phyloP scores from a whole-genome alignment of 192 early-diverging fungal species.

The Coemansia sp. region DNA sequence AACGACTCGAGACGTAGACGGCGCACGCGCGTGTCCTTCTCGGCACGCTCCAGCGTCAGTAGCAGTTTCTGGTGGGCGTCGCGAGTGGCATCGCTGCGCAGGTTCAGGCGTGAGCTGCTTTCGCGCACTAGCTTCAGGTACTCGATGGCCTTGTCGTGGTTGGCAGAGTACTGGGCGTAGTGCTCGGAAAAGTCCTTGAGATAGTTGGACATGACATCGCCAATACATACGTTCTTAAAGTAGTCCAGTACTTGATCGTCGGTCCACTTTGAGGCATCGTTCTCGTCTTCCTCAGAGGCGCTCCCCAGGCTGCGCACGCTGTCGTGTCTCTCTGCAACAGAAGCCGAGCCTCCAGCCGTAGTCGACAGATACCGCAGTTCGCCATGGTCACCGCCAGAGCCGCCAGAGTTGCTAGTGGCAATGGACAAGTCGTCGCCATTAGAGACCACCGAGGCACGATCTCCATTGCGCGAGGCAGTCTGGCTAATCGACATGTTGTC shows the following conservation, averaged over 20 bases:
- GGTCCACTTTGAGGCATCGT: constrained; percentile 50
- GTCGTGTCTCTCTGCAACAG: constrained; percentile 21
- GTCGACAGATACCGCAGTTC: constrained; percentile 16
- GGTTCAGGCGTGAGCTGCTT: constrained; percentile 47
- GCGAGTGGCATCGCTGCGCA: constrained; percentile 41
- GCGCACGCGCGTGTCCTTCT: constrained; percentile 47
- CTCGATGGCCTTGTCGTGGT: constrained; percentile 56
- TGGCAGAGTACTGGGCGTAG: constrained; percentile 56
- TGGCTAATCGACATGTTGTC: constrained; percentile 28
- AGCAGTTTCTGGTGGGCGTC: constrained; percentile 50
- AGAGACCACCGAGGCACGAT: constrained; percentile 18
- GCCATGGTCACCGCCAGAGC: constrained; percentile 17
- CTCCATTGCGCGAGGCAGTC: constrained; percentile 25
- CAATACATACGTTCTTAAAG: constrained; percentile 55
- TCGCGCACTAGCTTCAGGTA: constrained; percentile 56
- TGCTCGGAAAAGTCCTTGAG: constrained; percentile 57
- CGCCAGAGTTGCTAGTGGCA: constrained; percentile 37
- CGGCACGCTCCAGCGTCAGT: constrained; percentile 48
- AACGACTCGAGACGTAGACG: constrained; percentile 54
- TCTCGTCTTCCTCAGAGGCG: constrained; percentile 31
- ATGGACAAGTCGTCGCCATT: constrained; percentile 48
- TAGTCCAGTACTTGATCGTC: constrained; percentile 52
- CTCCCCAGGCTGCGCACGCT: constrained; percentile 38
- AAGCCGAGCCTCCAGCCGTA: background rate
- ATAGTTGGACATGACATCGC: constrained; percentile 53